Conservation (phyloP, 2,329 filamentous ascomycete species). For the Sordariomycetes sp. region DNA sequence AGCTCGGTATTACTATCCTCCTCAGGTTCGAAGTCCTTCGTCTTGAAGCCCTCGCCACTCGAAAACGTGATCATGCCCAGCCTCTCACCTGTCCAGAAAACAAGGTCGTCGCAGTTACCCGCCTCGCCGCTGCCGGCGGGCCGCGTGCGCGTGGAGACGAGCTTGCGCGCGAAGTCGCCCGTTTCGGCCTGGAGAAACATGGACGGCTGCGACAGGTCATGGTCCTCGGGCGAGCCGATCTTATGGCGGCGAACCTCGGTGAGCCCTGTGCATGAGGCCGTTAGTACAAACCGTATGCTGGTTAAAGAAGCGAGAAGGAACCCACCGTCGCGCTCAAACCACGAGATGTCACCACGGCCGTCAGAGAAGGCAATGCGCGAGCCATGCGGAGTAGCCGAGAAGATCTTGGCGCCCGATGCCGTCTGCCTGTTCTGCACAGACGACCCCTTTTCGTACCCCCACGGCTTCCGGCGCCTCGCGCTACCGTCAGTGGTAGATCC, state of each 20-base stretch:
- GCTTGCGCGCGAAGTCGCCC: constrained; percentile 71
- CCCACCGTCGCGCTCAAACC: constrained; percentile 71
- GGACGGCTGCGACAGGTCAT: constrained; percentile 24
- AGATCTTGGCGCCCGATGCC: constrained; percentile 66
- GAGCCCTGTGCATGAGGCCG: constrained; percentile 22
- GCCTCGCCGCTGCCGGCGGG: constrained; percentile 14
- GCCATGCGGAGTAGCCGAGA: constrained; percentile 75
- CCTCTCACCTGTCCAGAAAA: constrained; percentile 83
- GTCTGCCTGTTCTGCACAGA: constrained; percentile 71
- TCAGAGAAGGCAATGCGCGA: constrained; percentile 76
- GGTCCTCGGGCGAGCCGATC: constrained; percentile 43
- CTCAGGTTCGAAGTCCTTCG: constrained; percentile 38
- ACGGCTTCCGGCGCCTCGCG: constrained; percentile 10
- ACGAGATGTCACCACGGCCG: constrained; percentile 73
- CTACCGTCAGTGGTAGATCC: not conserved
- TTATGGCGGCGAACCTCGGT: constrained; percentile 45
- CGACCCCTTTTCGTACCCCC: not conserved
- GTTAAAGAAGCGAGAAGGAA: not conserved
- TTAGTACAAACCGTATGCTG: not conserved
- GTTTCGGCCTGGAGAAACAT: constrained; percentile 42
- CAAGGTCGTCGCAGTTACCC: constrained; percentile 50
- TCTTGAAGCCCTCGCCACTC: constrained; percentile 32
- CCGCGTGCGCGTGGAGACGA: constrained; percentile 49
- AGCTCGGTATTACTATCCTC: constrained; percentile 32
- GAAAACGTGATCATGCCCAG: constrained; percentile 64